Conservation (phyloP, 768 basidiomycete genomes). For the Tremella fuciformis region DNA sequence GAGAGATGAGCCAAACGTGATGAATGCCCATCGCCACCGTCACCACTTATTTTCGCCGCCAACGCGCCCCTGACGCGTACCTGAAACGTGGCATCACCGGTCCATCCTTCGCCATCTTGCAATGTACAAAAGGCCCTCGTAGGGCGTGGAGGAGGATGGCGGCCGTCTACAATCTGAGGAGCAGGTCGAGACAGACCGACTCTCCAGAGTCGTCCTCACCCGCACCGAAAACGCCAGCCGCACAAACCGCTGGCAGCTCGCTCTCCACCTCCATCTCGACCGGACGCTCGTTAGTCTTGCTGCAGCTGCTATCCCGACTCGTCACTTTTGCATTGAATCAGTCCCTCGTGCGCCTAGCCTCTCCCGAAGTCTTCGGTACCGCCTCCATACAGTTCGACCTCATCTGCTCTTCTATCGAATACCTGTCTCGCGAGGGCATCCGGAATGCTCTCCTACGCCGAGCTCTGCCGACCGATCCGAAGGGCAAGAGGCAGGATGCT, state of each 20-base stretch:
- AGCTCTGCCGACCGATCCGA: not conserved
- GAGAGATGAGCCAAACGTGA: no score
- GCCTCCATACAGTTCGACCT: conserved; percentile 94
- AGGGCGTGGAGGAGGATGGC: no score
- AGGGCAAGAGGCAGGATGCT: conserved; percentile 14
- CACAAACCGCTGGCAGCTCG: not conserved
- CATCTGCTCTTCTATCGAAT: conserved; percentile 80
- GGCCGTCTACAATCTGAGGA: no score
- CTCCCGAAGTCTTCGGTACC: conserved; percentile 79
- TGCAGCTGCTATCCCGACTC: conserved; percentile 78
- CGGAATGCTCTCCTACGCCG: conserved; percentile 77
- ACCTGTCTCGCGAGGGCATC: conserved; percentile 89
- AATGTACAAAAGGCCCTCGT: no score
- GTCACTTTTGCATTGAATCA: conserved; percentile 90
- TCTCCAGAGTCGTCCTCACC: no score
- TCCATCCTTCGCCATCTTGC: no score
- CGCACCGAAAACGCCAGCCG: no score
- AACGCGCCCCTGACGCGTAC: no score
- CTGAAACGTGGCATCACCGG: no score
- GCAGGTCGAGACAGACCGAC: no score
- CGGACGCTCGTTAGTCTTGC: conserved; percentile 65
- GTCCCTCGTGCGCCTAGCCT: conserved; percentile 73
- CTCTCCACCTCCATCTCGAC: conserved; percentile 28
- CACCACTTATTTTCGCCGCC: no score
- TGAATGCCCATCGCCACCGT: no score